Conservation (phyloP, 805 yeast genomes). For the Zygotorulaspora florentina region DNA sequence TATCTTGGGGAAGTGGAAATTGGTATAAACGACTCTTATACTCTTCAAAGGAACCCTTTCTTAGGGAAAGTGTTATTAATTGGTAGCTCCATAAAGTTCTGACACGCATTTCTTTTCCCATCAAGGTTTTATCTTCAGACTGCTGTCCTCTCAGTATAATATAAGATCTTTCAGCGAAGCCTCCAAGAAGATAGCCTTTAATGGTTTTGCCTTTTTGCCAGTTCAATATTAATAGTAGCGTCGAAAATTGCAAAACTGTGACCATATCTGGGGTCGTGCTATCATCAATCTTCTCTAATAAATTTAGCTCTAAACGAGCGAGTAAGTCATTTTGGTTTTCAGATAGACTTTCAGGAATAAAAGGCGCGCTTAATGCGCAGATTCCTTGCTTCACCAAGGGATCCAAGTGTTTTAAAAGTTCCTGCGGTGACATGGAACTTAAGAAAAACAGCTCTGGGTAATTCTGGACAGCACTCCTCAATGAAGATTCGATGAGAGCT, state of each 20-base stretch:
- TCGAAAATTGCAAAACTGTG: conserved; percentile 1
- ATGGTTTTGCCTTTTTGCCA: conserved; percentile 4
- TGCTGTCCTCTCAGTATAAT: conserved; percentile 1
- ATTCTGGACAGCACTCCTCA: neutral
- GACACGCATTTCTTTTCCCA: neutral
- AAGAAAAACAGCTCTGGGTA: conserved; percentile 2
- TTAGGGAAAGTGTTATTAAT: conserved; percentile 1
- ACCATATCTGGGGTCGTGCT: neutral
- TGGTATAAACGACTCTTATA: conserved; percentile 1
- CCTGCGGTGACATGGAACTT: conserved; percentile 1
- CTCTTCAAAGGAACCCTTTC: conserved; percentile 2
- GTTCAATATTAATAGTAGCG: neutral
- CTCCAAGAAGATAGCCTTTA: conserved; percentile 5
- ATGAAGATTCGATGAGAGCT: neutral
- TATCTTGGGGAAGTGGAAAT: conserved; percentile 3
- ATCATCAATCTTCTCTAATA: neutral
- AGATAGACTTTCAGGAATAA: neutral
- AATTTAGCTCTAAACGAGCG: neutral
- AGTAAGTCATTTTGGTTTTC: neutral
- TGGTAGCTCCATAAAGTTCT: conserved; percentile 6
- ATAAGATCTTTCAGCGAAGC: conserved; percentile 1
- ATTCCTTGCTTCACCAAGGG: neutral
- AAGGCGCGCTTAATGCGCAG: conserved; percentile 4
- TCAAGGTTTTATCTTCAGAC: neutral
- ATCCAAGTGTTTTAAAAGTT: neutral